Evolutionary conservation across 2,329 filamentous ascomycete genomes (phyloP).

Genomic region (Pyrenophora graminea): DNA sequence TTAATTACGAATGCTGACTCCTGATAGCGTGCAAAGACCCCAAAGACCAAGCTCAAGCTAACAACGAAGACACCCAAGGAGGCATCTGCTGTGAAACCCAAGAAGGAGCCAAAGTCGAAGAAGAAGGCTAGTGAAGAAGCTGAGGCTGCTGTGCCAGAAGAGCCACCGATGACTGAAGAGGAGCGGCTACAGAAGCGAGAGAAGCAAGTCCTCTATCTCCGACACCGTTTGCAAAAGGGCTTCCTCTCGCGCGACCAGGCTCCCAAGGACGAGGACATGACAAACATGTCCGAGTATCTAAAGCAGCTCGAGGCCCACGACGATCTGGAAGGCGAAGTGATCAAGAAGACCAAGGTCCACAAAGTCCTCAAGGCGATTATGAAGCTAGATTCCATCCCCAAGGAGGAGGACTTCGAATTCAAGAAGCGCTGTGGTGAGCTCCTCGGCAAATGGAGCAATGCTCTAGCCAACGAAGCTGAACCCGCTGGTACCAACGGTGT

Average conservation of each 20-base stretch:
- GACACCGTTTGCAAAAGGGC: conserved; percentile 93
- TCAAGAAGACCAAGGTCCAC: conserved; percentile 93
- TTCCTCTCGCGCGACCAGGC: conserved; percentile 82
- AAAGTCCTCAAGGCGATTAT: conserved; percentile 95
- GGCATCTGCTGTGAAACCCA: conserved; percentile 56
- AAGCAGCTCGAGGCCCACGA: conserved; percentile 78
- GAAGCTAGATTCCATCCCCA: conserved; percentile 76
- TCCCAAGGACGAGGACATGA: conserved; percentile 86
- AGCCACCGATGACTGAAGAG: conserved; percentile 59
- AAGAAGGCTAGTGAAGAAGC: conserved; percentile 60
- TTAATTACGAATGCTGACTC: conserved; percentile 29
- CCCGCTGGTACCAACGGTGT: conserved; percentile 39
- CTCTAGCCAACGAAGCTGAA: conserved; percentile 56
- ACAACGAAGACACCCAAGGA: conserved; percentile 50
- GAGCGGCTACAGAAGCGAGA: conserved; percentile 62
- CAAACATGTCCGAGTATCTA: conserved; percentile 75
- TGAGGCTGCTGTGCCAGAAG: conserved; percentile 58
- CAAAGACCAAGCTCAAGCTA: conserved; percentile 55
- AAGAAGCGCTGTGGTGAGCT: conserved; percentile 79
- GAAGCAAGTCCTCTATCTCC: conserved; percentile 81
- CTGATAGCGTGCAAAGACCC: conserved; percentile 54
- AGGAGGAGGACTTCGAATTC: conserved; percentile 87
- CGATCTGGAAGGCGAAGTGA: conserved; percentile 86
- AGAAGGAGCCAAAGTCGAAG: conserved; percentile 62
- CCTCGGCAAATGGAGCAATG: conserved; percentile 86